These are phyloP conservation scores for Asterophora parasitica DNA, from an alignment of 768 basidiomycete genomes.

Conservation along the genomic window DNA sequence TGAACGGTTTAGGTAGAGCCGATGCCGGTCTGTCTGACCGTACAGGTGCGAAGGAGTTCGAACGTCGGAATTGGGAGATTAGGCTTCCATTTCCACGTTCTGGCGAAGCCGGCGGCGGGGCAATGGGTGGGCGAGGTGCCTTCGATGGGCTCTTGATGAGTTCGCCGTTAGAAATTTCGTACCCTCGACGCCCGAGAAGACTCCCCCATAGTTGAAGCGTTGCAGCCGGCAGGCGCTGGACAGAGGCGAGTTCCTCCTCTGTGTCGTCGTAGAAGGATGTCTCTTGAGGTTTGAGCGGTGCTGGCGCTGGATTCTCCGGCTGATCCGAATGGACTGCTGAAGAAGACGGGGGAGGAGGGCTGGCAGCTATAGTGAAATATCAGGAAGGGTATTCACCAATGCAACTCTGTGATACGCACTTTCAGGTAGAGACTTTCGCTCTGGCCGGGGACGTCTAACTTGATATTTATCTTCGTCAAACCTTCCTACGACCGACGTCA, in stretches of 20 bases:
- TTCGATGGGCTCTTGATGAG: constrained; percentile 62
- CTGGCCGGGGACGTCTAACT: constrained; percentile 55
- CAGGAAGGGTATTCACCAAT: not conserved
- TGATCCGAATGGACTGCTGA: constrained; percentile 17
- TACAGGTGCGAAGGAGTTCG: constrained; percentile 58
- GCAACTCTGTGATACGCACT: constrained; percentile 14
- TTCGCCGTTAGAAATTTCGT: constrained; percentile 52
- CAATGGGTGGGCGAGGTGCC: constrained; percentile 15
- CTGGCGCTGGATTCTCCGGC: constrained; percentile 14
- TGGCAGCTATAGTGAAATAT: constrained; percentile 15
- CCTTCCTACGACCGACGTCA: constrained; percentile 35
- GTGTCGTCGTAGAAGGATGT: constrained; percentile 27
- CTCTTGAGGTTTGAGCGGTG: constrained; percentile 14
- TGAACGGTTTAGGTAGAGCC: constrained; percentile 39
- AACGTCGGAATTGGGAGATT: constrained; percentile 56
- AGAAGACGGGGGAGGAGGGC: constrained; percentile 19
- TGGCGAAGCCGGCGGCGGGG: constrained; percentile 16
- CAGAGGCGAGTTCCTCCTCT: constrained; percentile 54
- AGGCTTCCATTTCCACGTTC: constrained; percentile 31
- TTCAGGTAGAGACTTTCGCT: constrained; percentile 36
- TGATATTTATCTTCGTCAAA: constrained; percentile 62
- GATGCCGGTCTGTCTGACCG: constrained; percentile 16
- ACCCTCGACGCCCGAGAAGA: constrained; percentile 64
- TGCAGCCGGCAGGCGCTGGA: constrained; percentile 55
- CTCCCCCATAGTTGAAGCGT: constrained; percentile 69